These are phyloP conservation scores for Lithocarpus polystachyus DNA, from an alignment of 306 rosid genomes.

Conservation along the genomic window DNA sequence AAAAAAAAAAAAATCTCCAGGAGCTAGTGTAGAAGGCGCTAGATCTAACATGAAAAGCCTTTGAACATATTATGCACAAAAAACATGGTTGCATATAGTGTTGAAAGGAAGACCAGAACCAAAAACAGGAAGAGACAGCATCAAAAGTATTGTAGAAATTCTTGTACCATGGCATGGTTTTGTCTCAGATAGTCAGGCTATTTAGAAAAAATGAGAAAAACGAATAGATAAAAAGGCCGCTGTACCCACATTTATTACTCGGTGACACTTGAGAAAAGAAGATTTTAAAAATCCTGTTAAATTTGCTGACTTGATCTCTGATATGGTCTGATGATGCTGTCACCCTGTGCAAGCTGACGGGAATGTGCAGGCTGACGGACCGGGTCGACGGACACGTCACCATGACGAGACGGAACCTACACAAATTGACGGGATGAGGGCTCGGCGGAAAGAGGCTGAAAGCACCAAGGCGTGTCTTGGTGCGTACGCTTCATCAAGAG, in stretches of 20 bases:
- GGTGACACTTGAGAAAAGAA: background rate
- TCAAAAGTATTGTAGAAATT: background rate
- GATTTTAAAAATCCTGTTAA: background rate
- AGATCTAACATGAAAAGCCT: background rate
- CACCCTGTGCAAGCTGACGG: too few species aligned
- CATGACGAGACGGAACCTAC: too few species aligned
- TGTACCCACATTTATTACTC: background rate
- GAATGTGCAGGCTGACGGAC: too few species aligned
- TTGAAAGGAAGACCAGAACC: background rate
- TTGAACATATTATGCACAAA: background rate
- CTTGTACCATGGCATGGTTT: background rate
- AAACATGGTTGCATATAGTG: background rate
- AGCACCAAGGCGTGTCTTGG: too few species aligned
- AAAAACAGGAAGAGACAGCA: background rate
- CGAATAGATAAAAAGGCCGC: background rate
- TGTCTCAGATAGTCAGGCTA: too few species aligned
- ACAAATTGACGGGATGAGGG: too few species aligned
- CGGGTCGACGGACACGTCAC: too few species aligned
- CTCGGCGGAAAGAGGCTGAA: too few species aligned
- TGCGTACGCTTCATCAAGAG: too few species aligned
- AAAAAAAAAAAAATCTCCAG: too few species aligned
- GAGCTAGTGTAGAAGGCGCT: too few species aligned
- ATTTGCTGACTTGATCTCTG: background rate
- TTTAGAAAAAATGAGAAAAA: background rate
- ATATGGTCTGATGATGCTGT: too few species aligned